phyloP scores from a whole-genome alignment of 2,329 filamentous ascomycete species.

The Monosporascus sp. region DNA sequence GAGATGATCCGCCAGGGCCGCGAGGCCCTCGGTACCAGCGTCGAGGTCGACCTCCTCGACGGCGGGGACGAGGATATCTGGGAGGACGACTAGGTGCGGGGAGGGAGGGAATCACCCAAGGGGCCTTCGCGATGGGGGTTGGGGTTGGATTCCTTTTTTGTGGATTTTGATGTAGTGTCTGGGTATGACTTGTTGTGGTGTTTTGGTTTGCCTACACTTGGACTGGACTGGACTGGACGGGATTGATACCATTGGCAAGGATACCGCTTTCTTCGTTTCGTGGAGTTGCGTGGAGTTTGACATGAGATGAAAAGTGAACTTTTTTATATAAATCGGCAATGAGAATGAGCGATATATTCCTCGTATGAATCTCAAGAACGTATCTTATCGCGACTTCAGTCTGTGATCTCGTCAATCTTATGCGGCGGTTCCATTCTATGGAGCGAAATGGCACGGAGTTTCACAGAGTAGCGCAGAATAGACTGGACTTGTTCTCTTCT shows the following conservation, averaged over 20 bases:
- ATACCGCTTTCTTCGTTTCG: background rate
- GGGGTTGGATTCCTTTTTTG: background rate
- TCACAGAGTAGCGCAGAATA: too few relatives aligned
- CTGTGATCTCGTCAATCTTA: too few relatives aligned
- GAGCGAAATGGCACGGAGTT: too few relatives aligned
- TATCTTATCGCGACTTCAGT: too few relatives aligned
- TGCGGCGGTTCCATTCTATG: too few relatives aligned
- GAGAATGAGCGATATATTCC: too few relatives aligned
- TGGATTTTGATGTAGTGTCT: background rate
- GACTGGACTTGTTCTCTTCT: too few relatives aligned
- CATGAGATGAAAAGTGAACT: background rate
- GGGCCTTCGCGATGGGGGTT: background rate
- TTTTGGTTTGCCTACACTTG: background rate
- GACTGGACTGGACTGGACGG: background rate
- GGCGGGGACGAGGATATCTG: constrained; percentile 25
- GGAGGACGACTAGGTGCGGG: constrained; percentile 31
- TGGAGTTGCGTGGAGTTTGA: background rate
- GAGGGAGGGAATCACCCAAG: background rate
- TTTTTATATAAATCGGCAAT: background rate
- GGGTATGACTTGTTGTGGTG: background rate
- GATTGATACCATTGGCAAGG: background rate
- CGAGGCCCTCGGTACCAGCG: constrained; percentile 72
- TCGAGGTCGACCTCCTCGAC: constrained; percentile 52
- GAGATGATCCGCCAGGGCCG: constrained; percentile 87
- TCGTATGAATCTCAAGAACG: too few relatives aligned